Base-by-base conservation (phyloP, 495 filamentous ascomycete species). In the Trichoderma erinaceum region DNA sequence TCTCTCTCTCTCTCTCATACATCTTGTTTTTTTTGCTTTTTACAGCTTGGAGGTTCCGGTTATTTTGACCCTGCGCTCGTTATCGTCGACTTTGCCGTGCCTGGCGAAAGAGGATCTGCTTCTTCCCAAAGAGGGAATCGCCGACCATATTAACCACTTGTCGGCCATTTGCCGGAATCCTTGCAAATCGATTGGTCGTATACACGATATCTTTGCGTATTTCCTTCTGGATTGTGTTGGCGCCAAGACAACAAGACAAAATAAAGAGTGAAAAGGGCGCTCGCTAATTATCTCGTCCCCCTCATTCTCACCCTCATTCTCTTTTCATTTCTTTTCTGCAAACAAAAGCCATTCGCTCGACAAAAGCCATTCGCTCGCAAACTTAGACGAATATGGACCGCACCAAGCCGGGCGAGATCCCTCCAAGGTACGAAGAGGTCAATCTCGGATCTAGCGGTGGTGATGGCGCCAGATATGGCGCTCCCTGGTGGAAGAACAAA, bases 401-500 rank as follows among this genome's bases (percentile, higher is more conserved):
- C 11, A 21, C 32, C 27, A 61, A 61, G 56, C 56, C 56, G 56
- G 56, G 56, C 56, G 56, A 61, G 56, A 18, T 61, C 10, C 56
- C 56, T 13, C 23, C 56, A 1, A 32, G 56, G 32, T 61, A 61
- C 25, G 23, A 61, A 61, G 56, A 61, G n/a, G 15, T 29, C 11
- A 11, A 23, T n/a, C 23, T 61, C 12, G 56, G 25, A 5, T 25
- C 50, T 6, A 16, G 25, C 12, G 23, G 56, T 27, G 27, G 50
- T 65, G 35, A 69, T 71, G 6, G 35, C 63, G 12, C 71, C 71
- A 43, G 56, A 13, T 13, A 23, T 15, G 3, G 10, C 11, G 23
- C 56, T 13, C 70, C 74, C 18, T 75, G 82, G 82, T 86, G 81
- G 70, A 76, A 87, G 87, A 78, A 78, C 6, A 74, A 77, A 69